These are phyloP conservation scores for Nigrospora sphaerica DNA, from an alignment of 2,329 filamentous ascomycete species.

Conservation along the genomic window DNA sequence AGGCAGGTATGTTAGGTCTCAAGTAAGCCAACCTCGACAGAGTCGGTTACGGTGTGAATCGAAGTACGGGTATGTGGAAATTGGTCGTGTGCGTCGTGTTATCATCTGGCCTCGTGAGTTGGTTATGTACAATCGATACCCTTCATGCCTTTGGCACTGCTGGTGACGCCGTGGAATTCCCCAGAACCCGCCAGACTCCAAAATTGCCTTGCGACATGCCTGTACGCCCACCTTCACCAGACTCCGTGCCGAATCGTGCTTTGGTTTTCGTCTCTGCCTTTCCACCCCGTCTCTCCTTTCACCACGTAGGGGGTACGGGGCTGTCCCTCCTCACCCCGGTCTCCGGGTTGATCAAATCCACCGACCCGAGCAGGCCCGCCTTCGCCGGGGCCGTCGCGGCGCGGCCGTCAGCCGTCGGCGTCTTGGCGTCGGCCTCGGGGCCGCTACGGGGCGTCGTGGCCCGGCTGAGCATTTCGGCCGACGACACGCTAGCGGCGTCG, in stretches of 20 bases:
- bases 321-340: conserved; percentile 24
- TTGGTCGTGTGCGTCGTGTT: too few species aligned
- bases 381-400: conserved; percentile 3
- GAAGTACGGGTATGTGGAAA: too few species aligned
- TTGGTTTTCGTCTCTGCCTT: background rate
- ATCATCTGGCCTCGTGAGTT: too few species aligned
- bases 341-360: conserved; percentile 18
- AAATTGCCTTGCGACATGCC: background rate
- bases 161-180: too few species aligned
- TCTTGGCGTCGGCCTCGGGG: conserved; percentile 30
- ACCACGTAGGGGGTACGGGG: conserved; percentile 20
- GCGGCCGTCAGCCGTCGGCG: conserved; percentile 25
- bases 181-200: background rate
- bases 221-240: background rate
- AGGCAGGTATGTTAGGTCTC: too few species aligned
- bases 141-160: too few species aligned
- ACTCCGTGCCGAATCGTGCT: too few species aligned
- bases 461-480: conserved; percentile 20
- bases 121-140: too few species aligned
- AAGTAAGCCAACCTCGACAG: too few species aligned
- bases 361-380: conserved; percentile 15
- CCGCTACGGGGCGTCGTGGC: conserved; percentile 17
- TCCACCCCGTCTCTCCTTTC: too few species aligned
- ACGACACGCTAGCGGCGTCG: conserved; percentile 33
- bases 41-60: too few species aligned